Conservation (phyloP, 2,329 filamentous ascomycete species). For the Fusarium succisae region DNA sequence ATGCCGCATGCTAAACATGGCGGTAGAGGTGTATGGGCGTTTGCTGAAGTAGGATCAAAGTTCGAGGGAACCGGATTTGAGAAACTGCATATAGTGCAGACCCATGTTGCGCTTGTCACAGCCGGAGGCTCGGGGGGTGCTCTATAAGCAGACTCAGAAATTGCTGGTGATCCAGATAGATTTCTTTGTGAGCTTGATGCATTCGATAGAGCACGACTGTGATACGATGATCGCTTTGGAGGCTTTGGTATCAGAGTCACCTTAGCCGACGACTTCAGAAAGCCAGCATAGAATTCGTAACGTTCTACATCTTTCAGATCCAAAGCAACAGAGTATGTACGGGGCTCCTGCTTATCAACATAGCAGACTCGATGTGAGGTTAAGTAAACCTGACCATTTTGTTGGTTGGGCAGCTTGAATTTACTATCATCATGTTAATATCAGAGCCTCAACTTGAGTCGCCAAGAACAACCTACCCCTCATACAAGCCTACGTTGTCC, state of each 20-base stretch:
- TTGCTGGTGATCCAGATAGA: constrained; percentile 57
- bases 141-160: constrained; percentile 55
- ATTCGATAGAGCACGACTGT: constrained; percentile 61
- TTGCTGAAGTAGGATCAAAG: constrained; percentile 87
- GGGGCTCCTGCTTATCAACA: constrained; percentile 86
- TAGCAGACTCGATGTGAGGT: constrained; percentile 97
- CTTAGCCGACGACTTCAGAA: constrained; percentile 94
- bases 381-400: constrained; percentile 95
- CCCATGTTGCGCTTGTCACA: constrained; percentile 80
- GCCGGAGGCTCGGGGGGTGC: constrained; percentile 53
- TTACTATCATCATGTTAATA: constrained; percentile 67
- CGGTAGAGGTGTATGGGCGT: constrained; percentile 79
- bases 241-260: constrained; percentile 89
- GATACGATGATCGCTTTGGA: constrained; percentile 69
- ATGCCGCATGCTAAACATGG: constrained; percentile 95
- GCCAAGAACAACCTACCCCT: constrained; percentile 74
- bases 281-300: constrained; percentile 91
- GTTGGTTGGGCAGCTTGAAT: constrained; percentile 92
- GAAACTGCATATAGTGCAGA: constrained; percentile 95
- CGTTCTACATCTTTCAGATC: constrained; percentile 92
- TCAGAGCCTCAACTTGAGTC: background rate
- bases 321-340: constrained; percentile 84
- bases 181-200: constrained; percentile 58
- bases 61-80: constrained; percentile 93
- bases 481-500: constrained; percentile 96